A percentile compares a stretch with the other conserved stretches of the same genome.
Evolutionary conservation across 495 filamentous ascomycete genomes (phyloP).

Genomic region (Parathielavia appendiculata): DNA sequence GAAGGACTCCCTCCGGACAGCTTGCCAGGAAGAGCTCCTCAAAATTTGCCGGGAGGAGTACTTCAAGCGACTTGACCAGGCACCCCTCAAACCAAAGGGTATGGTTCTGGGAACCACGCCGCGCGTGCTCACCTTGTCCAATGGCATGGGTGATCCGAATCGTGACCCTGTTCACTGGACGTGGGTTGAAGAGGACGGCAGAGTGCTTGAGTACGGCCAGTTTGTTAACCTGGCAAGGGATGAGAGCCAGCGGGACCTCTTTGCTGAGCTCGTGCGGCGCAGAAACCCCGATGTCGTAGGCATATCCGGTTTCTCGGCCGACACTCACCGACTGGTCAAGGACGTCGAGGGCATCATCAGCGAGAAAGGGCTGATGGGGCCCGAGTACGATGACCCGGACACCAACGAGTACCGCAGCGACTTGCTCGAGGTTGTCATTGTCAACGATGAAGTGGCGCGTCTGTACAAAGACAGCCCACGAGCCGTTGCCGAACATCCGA

Average conservation of each 20-base stretch:
- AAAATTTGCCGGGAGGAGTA: slow-evolving; percentile 79
- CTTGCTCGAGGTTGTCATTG: slow-evolving; percentile 76
- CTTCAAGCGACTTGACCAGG: slow-evolving; percentile 83
- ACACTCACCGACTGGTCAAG: slow-evolving; percentile 77
- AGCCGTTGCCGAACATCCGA: slow-evolving; percentile 75
- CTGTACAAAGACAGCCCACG: slow-evolving; percentile 87
- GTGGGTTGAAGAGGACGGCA: slow-evolving; percentile 88
- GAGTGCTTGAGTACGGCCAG: slow-evolving; percentile 81
- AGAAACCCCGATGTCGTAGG: slow-evolving; percentile 85
- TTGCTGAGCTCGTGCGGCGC: slow-evolving; percentile 68
- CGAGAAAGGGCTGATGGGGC: slow-evolving; percentile 64
- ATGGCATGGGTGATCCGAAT: slow-evolving; percentile 68
- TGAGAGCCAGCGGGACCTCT: slow-evolving; percentile 55
- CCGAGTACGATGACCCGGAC: slow-evolving; percentile 62
- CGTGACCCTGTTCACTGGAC: slow-evolving; percentile 82
- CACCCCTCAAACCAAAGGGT: slow-evolving; percentile 92
- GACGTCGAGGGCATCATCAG: slow-evolving; percentile 70
- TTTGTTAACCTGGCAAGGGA: slow-evolving; percentile 74
- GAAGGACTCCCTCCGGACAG: slow-evolving; percentile 84
- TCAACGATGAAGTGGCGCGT: slow-evolving; percentile 93
- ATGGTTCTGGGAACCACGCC: slow-evolving; percentile 83
- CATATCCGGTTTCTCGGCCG: slow-evolving; percentile 83
- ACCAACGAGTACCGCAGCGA: slow-evolving; percentile 62
- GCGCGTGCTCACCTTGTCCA: slow-evolving; percentile 78
- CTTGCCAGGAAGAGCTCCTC: slow-evolving; percentile 84